A percentile compares a stretch with the other conserved stretches of the same genome.
Conservation (phyloP, 106 monocot species). For the Hemerocallis citrina region DNA sequence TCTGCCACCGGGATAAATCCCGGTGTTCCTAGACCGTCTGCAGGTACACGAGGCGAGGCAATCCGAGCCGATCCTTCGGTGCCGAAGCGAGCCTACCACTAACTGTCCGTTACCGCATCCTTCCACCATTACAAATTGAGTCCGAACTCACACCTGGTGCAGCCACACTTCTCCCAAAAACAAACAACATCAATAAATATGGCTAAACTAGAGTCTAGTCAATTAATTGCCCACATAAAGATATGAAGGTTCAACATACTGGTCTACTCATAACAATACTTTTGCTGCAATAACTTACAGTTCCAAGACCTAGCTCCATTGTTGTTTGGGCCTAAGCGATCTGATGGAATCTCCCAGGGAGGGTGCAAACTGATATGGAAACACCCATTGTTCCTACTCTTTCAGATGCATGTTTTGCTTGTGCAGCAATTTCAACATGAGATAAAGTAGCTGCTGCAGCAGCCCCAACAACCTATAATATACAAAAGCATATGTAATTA, state of each 20-base stretch:
- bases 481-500: not conserved
- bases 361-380: constrained; percentile 86
- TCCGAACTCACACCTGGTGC: too few species aligned
- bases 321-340: constrained; percentile 69
- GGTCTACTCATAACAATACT: not conserved
- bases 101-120: too few species aligned
- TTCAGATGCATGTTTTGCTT: constrained; percentile 89
- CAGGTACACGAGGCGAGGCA: too few species aligned
- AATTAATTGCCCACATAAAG: too few species aligned
- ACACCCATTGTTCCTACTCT: constrained; percentile 98
- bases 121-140: too few species aligned
- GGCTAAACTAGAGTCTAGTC: not conserved
- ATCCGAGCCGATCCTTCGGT: too few species aligned
- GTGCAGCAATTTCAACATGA: constrained; percentile 73
- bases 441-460: constrained; percentile 83
- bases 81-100: too few species aligned
- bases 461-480: constrained; percentile 81
- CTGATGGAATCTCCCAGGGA: constrained; percentile 86
- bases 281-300: constrained; percentile 44
- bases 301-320: constrained; percentile 99
- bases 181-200: not conserved
- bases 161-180: too few species aligned
- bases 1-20: too few species aligned
- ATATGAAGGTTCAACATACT: too few species aligned
- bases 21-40: too few species aligned